phyloP scores from a whole-genome alignment of 2,329 filamentous ascomycete genomes.

The Xylariales sp. region DNA sequence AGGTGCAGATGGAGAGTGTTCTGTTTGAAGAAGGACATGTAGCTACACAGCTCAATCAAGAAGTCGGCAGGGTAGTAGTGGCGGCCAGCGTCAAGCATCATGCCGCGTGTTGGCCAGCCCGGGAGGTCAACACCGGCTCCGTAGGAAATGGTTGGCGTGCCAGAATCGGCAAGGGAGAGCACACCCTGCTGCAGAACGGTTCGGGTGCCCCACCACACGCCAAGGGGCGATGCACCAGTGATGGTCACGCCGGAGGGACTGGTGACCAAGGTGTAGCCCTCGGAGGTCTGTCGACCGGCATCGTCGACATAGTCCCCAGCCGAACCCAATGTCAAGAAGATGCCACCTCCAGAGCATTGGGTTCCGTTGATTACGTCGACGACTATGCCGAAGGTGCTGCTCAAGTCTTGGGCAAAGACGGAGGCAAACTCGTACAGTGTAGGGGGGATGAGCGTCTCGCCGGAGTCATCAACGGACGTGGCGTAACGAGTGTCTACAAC shows the following conservation, averaged over 20 bases:
- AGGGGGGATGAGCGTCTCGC: conserved; percentile 48
- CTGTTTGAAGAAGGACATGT: conserved; percentile 58
- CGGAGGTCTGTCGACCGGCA: conserved; percentile 39
- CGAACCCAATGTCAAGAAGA: conserved; percentile 45
- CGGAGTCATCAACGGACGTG: conserved; percentile 34
- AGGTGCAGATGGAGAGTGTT: conserved; percentile 56
- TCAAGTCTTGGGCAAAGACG: conserved; percentile 36
- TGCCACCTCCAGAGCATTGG: conserved; percentile 13
- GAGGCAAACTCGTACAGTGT: conserved; percentile 41
- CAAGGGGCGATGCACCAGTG: conserved; percentile 47
- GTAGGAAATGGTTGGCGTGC: conserved; percentile 30
- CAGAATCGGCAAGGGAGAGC: conserved; percentile 17
- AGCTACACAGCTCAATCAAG: conserved; percentile 52
- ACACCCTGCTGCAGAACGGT: conserved; percentile 48
- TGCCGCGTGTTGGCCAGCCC: conserved; percentile 44
- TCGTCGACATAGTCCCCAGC: conserved; percentile 34
- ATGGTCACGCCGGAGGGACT: conserved; percentile 36
- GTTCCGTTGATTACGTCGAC: conserved; percentile 20
- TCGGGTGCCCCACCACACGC: conserved; percentile 55
- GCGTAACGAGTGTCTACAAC: conserved; percentile 39
- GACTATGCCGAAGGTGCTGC: conserved; percentile 21
- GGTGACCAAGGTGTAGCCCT: conserved; percentile 44
- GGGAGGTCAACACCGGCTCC: conserved; percentile 44
- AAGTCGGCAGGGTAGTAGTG: conserved; percentile 53
- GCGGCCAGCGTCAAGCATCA: conserved; percentile 45